Base-by-base conservation (phyloP, 2,329 filamentous ascomycete genomes). In the Stachybotrys echinatus region DNA sequence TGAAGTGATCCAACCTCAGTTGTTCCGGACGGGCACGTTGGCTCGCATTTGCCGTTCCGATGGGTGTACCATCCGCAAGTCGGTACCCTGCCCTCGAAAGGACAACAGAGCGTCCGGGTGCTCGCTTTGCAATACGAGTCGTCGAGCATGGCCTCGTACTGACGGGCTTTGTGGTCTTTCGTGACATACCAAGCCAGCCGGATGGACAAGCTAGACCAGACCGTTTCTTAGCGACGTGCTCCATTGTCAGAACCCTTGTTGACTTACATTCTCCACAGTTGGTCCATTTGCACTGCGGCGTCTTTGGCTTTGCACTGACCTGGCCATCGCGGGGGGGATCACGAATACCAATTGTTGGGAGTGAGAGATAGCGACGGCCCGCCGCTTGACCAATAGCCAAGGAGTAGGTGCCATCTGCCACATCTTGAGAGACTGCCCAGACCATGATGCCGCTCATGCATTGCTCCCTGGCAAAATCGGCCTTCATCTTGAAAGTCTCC, bases 401-500 rank as follows among this genome's bases (percentile, higher is more conserved):
- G 12, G 46, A 48, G 34, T 47, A 50, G 18, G 31, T 46, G 31
- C 31, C 48, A 38, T 47, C 48, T 18, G 19, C 6, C 14, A 27
- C 17, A 45, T 50, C 48, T 3, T 48, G 46, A 17, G 23, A 38
- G 20, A 48, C 12, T 5, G 55, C 58, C 58, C 58, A 60, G 6
- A 59, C 54, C 59, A 59, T 60, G 20, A 56, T 21, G 20, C 65
- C 65, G 3, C 58, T 55, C 3, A 67, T 46, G 39, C 65, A 65
- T 2, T 51, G 48, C 2, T 37, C 19, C 10, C 55, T 54, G 1
- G 60, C 61, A 45, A 52, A 60, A n/a, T 66, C 57, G 38, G 50
- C 42, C 49, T 64, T 63, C 40, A 59, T 20, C 43, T 58, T 45
- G 53, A 62, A 55, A 6, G 64, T 61, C 14, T 64, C 57, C 14